Conservation (phyloP, 768 basidiomycete species). For the Termitomyces sp. region DNA sequence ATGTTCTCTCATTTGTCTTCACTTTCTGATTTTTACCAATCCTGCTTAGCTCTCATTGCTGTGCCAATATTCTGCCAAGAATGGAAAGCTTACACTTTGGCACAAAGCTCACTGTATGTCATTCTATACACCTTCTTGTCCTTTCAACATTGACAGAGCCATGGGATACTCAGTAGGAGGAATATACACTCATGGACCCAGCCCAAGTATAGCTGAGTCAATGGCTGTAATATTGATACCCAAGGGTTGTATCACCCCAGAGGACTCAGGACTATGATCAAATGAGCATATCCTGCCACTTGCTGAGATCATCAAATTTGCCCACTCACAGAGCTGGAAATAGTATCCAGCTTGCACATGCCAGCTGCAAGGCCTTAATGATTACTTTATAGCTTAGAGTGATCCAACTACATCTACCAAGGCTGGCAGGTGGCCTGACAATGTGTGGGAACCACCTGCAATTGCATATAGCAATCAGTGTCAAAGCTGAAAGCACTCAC, state of each 20-base stretch:
- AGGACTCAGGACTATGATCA: conserved; percentile 63
- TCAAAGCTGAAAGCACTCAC: conserved; percentile 54
- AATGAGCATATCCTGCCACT: conserved; percentile 50
- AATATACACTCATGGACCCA: conserved; percentile 51
- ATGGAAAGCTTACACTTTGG: conserved; percentile 53
- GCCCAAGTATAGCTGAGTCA: conserved; percentile 62
- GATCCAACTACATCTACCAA: conserved; percentile 31
- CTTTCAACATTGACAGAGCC: not conserved
- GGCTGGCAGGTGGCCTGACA: conserved; percentile 48
- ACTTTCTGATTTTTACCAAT: not conserved
- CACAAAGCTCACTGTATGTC: conserved; percentile 58
- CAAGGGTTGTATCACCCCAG: conserved; percentile 63
- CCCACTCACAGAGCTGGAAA: conserved; percentile 67
- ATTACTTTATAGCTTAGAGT: conserved; percentile 57
- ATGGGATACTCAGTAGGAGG: conserved; percentile 39
- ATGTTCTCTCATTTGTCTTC: conserved; percentile 14
- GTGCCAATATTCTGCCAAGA: conserved; percentile 57
- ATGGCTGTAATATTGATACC: conserved; percentile 47
- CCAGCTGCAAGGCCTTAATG: conserved; percentile 71
- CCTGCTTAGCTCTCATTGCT: conserved; percentile 45
- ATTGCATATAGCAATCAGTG: conserved; percentile 41
- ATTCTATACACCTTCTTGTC: conserved; percentile 19
- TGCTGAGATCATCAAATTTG: conserved; percentile 60
- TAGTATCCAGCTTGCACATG: conserved; percentile 73
- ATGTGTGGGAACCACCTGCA: conserved; percentile 58